Conservation (phyloP, 2,329 filamentous ascomycete genomes). For the Pestalotiopsis sp. region DNA sequence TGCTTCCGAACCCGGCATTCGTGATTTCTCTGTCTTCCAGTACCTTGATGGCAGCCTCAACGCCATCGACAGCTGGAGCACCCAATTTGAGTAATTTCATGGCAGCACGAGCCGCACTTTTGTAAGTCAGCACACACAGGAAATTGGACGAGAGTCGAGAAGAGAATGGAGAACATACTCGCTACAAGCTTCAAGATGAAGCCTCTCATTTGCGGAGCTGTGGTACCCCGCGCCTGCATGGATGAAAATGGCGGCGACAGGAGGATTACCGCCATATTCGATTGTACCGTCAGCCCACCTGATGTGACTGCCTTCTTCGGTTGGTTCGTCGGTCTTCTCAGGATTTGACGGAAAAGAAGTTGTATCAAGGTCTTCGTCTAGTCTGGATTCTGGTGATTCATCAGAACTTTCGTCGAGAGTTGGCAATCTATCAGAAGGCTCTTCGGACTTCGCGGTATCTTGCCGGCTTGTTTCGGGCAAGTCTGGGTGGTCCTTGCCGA, state of each 20-base stretch:
- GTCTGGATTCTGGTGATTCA: background rate
- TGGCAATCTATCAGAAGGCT: background rate
- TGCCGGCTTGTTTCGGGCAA: background rate
- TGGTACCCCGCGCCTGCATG: constrained; percentile 96
- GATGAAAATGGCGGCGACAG: constrained; percentile 75
- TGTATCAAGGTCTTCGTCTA: background rate
- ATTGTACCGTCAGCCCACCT: constrained; percentile 39
- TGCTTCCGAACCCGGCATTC: constrained; percentile 95
- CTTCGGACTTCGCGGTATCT: background rate
- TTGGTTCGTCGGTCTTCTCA: background rate
- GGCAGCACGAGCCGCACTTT: constrained; percentile 77
- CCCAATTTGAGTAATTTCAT: constrained; percentile 82
- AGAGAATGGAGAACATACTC: constrained; percentile 62
- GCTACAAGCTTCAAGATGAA: constrained; percentile 84
- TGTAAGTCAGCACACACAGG: constrained; percentile 7
- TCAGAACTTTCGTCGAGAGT: background rate
- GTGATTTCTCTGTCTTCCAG: constrained; percentile 96
- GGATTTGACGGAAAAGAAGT: background rate
- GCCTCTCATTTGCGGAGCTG: constrained; percentile 79
- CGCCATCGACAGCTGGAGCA: constrained; percentile 80
- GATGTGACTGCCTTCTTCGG: constrained; percentile 4
- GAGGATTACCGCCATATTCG: constrained; percentile 37
- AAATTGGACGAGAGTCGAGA: background rate
- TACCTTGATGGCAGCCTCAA: constrained; percentile 84
- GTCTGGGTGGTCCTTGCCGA: constrained; percentile 2